Conservation (phyloP, 192 early-diverging fungal species). For the Umbelopsis sp. region DNA sequence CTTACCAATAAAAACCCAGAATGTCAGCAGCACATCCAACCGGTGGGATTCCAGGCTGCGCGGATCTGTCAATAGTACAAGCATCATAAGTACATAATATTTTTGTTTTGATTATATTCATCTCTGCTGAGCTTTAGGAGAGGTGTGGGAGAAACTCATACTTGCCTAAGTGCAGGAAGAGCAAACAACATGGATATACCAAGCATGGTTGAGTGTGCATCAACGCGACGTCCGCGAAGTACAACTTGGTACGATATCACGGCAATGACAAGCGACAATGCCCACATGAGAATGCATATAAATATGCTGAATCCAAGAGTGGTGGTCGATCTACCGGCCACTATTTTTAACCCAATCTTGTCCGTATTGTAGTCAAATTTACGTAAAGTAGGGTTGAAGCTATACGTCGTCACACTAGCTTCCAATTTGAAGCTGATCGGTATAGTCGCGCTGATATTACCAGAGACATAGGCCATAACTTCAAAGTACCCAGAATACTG, state of each 20-base stretch:
- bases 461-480: constrained; percentile 38
- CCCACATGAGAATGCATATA: constrained; percentile 54
- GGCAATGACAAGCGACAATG: constrained; percentile 42
- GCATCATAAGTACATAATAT: neutral
- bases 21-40: constrained; percentile 53
- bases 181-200: constrained; percentile 50
- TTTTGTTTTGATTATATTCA: no score
- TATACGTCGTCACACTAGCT: constrained; percentile 44
- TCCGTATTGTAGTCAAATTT: constrained; percentile 25
- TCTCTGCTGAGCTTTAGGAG: no score
- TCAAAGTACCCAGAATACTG: constrained; percentile 50
- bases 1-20: constrained; percentile 48
- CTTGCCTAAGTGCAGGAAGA: constrained; percentile 29
- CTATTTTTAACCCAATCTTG: constrained; percentile 42
- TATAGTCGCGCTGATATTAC: constrained; percentile 40
- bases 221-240: constrained; percentile 36
- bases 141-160: no score
- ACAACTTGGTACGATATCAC: constrained; percentile 49
- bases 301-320: constrained; percentile 51
- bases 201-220: constrained; percentile 45
- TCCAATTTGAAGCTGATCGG: constrained; percentile 44
- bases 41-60: constrained; percentile 47
- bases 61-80: constrained; percentile 23
- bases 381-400: constrained; percentile 40
- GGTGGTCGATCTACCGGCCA: constrained; percentile 44